These are phyloP conservation scores for Ceratocystiopsis minuta DNA, from an alignment of 2,329 filamentous ascomycete genomes.

Conservation along the genomic window DNA sequence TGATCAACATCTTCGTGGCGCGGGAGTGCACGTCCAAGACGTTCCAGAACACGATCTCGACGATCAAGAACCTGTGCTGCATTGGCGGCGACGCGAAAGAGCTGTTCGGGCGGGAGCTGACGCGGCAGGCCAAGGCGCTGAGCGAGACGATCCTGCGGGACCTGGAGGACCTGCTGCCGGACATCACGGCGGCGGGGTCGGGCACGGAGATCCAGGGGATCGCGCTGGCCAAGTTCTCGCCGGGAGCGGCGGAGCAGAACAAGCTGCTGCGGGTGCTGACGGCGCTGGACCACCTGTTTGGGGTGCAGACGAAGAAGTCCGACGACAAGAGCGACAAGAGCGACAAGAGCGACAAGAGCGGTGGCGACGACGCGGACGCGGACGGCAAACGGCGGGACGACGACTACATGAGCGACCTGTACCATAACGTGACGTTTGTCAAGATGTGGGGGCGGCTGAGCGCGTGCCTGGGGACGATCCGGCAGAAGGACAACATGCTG, in stretches of 20 bases:
- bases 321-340: constrained; percentile 13
- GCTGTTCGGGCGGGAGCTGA: constrained; percentile 82
- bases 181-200: constrained; percentile 71
- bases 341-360: constrained; percentile 9
- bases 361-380: too few relatives aligned
- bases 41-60: constrained; percentile 90
- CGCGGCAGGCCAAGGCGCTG: constrained; percentile 67
- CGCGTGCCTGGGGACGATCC: constrained; percentile 71
- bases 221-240: constrained; percentile 87
- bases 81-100: constrained; percentile 84
- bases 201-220: constrained; percentile 92
- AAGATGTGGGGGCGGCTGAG: constrained; percentile 86
- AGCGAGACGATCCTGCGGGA: constrained; percentile 74
- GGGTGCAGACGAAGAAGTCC: constrained; percentile 48
- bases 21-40: constrained; percentile 95
- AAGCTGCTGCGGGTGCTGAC: constrained; percentile 85
- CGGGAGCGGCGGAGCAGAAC: constrained; percentile 87
- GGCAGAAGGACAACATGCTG: constrained; percentile 83
- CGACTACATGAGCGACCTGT: constrained; percentile 70
- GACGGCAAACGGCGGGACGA: constrained; percentile 34
- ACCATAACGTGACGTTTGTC: constrained; percentile 79
- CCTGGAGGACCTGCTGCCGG: constrained; percentile 65
- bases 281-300: constrained; percentile 88
- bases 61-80: constrained; percentile 94
- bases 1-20: constrained; percentile 93